Conservation (phyloP, 2,329 filamentous ascomycete species). For the Phialophora verrucosa region DNA sequence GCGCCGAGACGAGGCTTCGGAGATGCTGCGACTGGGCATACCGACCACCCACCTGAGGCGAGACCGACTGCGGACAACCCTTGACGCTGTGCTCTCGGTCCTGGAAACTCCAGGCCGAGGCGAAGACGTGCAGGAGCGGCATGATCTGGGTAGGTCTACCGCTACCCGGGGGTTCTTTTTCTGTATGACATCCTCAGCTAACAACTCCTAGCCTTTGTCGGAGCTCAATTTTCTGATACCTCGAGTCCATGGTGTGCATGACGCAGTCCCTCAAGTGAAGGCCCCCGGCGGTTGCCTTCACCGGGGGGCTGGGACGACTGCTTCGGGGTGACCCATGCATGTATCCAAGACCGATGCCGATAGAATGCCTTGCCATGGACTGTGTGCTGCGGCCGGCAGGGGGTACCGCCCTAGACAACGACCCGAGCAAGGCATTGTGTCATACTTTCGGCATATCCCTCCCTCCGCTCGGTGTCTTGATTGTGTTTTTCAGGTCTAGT, state of each 20-base stretch:
- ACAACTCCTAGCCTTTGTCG: neutral
- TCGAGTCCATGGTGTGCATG: neutral
- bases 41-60: neutral
- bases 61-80: neutral
- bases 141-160: conserved; percentile 1
- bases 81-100: neutral
- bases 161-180: neutral
- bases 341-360: neutral
- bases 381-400: neutral
- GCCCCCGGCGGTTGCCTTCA: neutral
- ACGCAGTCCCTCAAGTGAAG: too few species aligned
- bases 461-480: neutral
- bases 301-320: neutral
- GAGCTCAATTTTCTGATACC: neutral
- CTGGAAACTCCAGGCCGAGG: neutral
- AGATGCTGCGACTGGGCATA: neutral
- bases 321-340: neutral
- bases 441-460: neutral
- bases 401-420: neutral
- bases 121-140: neutral
- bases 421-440: neutral
- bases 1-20: neutral
- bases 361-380: neutral
- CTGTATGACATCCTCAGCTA: neutral
- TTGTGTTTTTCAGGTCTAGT: neutral